Evolutionary conservation across 495 filamentous ascomycete species (phyloP).

Genomic region (Monascus purpureus): DNA sequence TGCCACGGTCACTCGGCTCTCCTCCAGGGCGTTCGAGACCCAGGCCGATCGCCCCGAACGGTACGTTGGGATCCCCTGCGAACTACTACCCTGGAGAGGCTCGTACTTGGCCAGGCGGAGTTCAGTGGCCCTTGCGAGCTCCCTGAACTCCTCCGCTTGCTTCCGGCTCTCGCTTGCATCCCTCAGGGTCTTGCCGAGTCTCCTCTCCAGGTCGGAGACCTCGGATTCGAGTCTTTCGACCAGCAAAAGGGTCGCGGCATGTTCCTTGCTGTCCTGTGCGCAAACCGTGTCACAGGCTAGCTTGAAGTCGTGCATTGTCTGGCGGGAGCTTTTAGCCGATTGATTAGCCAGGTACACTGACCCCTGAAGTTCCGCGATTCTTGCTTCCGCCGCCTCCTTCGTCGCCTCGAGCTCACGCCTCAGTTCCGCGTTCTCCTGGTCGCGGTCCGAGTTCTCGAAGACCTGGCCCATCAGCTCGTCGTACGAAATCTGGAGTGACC

Average conservation of each 20-base stretch:
- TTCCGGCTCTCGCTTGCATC: conserved; percentile 5
- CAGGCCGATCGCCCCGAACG: conserved; percentile 2
- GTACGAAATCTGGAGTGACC: background rate
- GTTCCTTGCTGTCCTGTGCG: conserved; percentile 1
- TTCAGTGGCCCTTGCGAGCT: conserved; percentile 3
- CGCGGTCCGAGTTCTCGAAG: background rate
- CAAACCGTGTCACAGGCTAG: conserved; percentile 1
- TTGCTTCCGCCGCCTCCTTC: background rate
- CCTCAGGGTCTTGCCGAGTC: conserved; percentile 3
- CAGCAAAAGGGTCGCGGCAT: background rate
- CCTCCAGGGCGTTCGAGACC: conserved; percentile 4
- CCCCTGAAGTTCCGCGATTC: background rate
- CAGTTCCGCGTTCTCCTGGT: conserved; percentile 1
- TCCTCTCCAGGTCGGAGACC: background rate
- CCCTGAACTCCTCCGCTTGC: background rate
- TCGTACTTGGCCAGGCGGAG: conserved; percentile 2
- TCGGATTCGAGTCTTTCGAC: background rate
- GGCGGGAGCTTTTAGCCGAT: background rate
- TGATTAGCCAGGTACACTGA: background rate
- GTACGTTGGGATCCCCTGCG: conserved; percentile 5
- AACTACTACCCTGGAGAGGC: background rate
- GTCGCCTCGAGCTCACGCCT: conserved; percentile 1
- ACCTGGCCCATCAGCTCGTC: background rate
- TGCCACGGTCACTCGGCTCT: conserved; percentile 2
- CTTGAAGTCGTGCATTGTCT: conserved; percentile 4